Evolutionary conservation across 805 yeast species (phyloP), one percentile per base, ranked within the genome.

Genomic region (Grigorovia humatica): DNA sequence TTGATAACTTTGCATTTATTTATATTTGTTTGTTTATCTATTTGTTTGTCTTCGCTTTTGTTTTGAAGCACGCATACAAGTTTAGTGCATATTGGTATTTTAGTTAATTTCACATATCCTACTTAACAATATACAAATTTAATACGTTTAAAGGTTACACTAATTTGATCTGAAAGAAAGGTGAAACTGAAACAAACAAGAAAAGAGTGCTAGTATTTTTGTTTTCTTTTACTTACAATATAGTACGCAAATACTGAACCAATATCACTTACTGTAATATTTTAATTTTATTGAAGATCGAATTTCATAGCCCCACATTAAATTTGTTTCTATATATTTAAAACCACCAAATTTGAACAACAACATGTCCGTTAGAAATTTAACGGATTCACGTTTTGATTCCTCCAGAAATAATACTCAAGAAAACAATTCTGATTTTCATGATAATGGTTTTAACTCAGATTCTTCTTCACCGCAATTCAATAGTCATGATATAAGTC

Each of bases 321-420:
- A 23, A 23, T 23, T 23, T 23, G 27, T 4, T 23, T 23, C 27
- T 23, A 23, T 23, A 23, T n/a, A n/a, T n/a, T n/a, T n/a, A n/a
- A n/a, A n/a, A n/a, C 32, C 9, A 30, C 9, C 38, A 32, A 3
- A 32, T 32, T 32, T 11, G 11, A 11, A 32, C 15, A 32, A 54
- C 19, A 90, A 6, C 87, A 88, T 55, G 54, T 41, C 50, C 9
- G 44, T 48, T 12, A 55, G 57, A 49, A 52, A 55, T 46, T 44
- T 55, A 18, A 55, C 55, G 2, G 46, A 52, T 46, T 47, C 55
- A 4, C 47, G 51, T 46, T 17, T 46, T 23, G 49, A 52, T 46
- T 43, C 46, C 29, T 32, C 38, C 15, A 52, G 35, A 38, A 44
- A 62, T 73, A 32, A 44, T 35, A 23, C 44, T 11, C 47, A 43